Percentiles rank a stretch among this genome's conserved stretches.
These are phyloP conservation scores for Pisolithus albus DNA, from an alignment of 768 basidiomycete genomes.

Conservation along the genomic window DNA sequence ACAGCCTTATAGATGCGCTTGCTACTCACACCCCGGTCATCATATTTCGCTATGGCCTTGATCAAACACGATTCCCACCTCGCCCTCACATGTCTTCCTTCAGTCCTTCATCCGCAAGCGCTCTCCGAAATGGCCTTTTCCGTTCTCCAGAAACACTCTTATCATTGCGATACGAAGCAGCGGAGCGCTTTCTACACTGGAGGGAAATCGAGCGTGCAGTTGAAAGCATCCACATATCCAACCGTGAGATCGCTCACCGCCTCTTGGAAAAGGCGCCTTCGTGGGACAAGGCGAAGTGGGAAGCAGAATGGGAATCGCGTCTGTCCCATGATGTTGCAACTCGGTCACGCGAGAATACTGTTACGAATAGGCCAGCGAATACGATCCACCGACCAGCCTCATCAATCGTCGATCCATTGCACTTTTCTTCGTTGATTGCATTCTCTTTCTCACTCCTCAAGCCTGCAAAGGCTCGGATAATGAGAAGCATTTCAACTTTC, in stretches of 20 bases:
- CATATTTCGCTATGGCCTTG: slow-evolving; percentile 38
- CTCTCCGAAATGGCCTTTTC: slow-evolving; percentile 56
- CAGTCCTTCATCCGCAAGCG: slow-evolving; percentile 42
- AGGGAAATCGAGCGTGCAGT: slow-evolving; percentile 59
- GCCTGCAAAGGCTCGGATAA: slow-evolving; percentile 32
- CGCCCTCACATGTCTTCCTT: slow-evolving; percentile 46
- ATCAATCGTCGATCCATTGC: slow-evolving; percentile 54
- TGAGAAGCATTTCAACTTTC: slow-evolving; percentile 15
- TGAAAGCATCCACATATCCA: slow-evolving; percentile 32
- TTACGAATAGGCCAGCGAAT: slow-evolving; percentile 14
- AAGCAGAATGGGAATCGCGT: slow-evolving; percentile 53
- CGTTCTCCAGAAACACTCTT: slow-evolving; percentile 56
- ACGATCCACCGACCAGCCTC: slow-evolving; percentile 14
- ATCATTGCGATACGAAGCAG: slow-evolving; percentile 53
- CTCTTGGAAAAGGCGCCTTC: slow-evolving; percentile 18
- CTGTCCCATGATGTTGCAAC: slow-evolving; percentile 58
- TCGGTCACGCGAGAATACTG: slow-evolving; percentile 36
- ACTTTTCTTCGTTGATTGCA: slow-evolving; percentile 55
- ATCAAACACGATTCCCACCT: slow-evolving; percentile 25
- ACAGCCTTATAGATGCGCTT: slow-evolving; percentile 42
- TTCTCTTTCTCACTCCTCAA: slow-evolving; percentile 56
- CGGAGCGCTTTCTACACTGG: slow-evolving; percentile 67
- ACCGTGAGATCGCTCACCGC: slow-evolving; percentile 19
- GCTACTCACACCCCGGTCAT: slow-evolving; percentile 52
- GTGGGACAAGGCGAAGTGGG: slow-evolving; percentile 64